A percentile compares a stretch with the other conserved stretches of the same genome.
phyloP scores from a whole-genome alignment of 768 basidiomycete genomes.

The Mycena maculata region DNA sequence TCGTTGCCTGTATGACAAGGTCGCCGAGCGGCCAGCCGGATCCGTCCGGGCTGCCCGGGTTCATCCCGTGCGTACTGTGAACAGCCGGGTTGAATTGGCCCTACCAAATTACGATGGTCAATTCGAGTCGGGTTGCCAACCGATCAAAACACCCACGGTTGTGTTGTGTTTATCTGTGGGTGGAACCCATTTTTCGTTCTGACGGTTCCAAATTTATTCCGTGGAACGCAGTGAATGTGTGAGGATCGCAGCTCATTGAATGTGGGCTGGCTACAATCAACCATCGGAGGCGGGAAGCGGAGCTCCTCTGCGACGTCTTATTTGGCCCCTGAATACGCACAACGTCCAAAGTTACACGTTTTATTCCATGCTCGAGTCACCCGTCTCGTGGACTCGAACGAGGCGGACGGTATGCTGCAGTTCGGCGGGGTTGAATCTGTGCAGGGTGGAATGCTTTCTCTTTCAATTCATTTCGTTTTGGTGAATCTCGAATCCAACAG shows the following conservation, averaged over 20 bases:
- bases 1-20: constrained; percentile 43
- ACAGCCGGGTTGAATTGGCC: constrained; percentile 51
- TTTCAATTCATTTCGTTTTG: not conserved
- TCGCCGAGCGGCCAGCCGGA: constrained; percentile 37
- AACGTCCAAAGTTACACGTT: constrained; percentile 51
- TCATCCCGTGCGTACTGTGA: constrained; percentile 49
- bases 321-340: constrained; percentile 40
- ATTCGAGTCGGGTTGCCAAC: too few species aligned
- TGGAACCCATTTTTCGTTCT: constrained; percentile 51
- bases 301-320: constrained; percentile 54
- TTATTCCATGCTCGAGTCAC: constrained; percentile 48
- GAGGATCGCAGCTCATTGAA: too few species aligned
- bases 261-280: constrained; percentile 46
- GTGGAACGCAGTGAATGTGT: too few species aligned
- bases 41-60: constrained; percentile 43
- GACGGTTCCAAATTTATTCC: too few species aligned
- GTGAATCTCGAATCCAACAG: not conserved
- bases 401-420: constrained; percentile 17
- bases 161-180: constrained; percentile 54
- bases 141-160: too few species aligned
- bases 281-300: constrained; percentile 46
- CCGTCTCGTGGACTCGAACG: constrained; percentile 39
- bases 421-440: constrained; percentile 38
- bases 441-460: not conserved
- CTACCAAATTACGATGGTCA: too few species aligned